These are phyloP conservation scores for Picea sitchensis DNA, from an alignment of 75 land plant genomes.

Conservation along the genomic window DNA sequence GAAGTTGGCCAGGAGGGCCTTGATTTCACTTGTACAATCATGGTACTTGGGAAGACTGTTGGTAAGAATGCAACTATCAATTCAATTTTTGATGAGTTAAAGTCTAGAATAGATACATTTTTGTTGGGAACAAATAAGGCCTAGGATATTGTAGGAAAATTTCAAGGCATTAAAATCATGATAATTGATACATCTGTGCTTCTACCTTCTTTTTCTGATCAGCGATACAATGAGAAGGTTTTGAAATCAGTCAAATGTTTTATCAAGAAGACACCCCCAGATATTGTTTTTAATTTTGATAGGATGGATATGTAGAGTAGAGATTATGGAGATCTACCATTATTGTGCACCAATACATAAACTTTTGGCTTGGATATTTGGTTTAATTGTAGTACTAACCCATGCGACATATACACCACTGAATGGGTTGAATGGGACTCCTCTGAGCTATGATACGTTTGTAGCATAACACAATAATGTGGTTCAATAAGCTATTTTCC, in stretches of 20 bases:
- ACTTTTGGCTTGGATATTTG: slow-evolving; percentile 77
- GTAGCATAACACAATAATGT: slow-evolving; percentile 89
- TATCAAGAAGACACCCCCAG: slow-evolving; percentile 70
- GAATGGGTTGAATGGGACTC: slow-evolving; percentile 61
- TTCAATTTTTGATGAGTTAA: slow-evolving; percentile 75
- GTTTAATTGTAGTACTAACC: slow-evolving; percentile 83
- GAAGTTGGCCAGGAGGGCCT: no score
- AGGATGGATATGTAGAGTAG: slow-evolving; percentile 76
- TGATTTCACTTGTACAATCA: no score
- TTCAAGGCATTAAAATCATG: slow-evolving; percentile 75
- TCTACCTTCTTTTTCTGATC: background rate
- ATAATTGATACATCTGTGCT: slow-evolving; percentile 86
- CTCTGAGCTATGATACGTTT: slow-evolving; percentile 83
- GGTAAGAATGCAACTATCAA: slow-evolving; percentile 97
- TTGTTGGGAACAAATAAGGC: slow-evolving; percentile 57
- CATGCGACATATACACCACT: slow-evolving; percentile 30
- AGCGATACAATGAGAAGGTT: slow-evolving; percentile 29
- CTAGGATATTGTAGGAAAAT: slow-evolving; percentile 61
- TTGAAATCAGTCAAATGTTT: slow-evolving; percentile 57
- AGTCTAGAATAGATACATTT: slow-evolving; percentile 62
- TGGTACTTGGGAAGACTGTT: slow-evolving; percentile 60
- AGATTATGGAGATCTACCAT: slow-evolving; percentile 86
- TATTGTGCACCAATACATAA: slow-evolving; percentile 56
- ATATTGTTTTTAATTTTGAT: slow-evolving; percentile 90
- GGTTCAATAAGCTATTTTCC: slow-evolving; percentile 82